Evolutionary conservation across 352 stramenopile species (phyloP), one percentile per base, ranked within the genome.

Genomic region (Phytophthora brassicae): DNA sequence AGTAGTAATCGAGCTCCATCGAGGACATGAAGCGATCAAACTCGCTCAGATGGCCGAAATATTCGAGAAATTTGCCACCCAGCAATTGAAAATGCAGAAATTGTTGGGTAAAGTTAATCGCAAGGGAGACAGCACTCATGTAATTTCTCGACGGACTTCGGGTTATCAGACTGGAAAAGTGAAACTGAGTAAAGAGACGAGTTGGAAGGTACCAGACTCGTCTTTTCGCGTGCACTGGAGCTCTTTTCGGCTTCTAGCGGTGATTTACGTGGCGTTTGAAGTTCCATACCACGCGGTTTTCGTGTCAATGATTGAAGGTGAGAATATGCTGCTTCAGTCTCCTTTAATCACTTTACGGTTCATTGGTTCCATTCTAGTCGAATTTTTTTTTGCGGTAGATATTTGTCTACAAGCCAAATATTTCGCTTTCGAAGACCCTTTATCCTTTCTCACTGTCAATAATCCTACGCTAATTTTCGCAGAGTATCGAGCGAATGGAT

Each of bases 61-160:
- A 0, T 62, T 89, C 0, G 77, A 90, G 6, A 85, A 79, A 42
- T 80, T 88, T 47, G 39, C 66, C 0, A 86, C 74, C 16, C 84
- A 92, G 22, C 55, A n/a, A n/a, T 90, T 35, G 56, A 71, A 2
- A 94, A 92, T 84, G 12, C 84, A 89, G 49, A 90, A 92, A 38
- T 42, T 94, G 16, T 46, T 94, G 1, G 82, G 82, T n/a, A n/a
- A n/a, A n/a, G n/a, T n/a, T n/a, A n/a, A n/a, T n/a, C n/a, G n/a
- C n/a, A n/a, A n/a, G n/a, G n/a, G n/a, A n/a, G n/a, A n/a, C n/a
- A n/a, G n/a, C n/a, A n/a, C n/a, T n/a, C n/a, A n/a, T n/a, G n/a
- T n/a, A n/a, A n/a, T n/a, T n/a, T n/a, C n/a, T n/a, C n/a, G n/a
- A n/a, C n/a, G n/a, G n/a, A n/a, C n/a, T n/a, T n/a, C n/a, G n/a